phyloP scores from a whole-genome alignment of 768 basidiomycete genomes.

The Pleurotus sapidus region DNA sequence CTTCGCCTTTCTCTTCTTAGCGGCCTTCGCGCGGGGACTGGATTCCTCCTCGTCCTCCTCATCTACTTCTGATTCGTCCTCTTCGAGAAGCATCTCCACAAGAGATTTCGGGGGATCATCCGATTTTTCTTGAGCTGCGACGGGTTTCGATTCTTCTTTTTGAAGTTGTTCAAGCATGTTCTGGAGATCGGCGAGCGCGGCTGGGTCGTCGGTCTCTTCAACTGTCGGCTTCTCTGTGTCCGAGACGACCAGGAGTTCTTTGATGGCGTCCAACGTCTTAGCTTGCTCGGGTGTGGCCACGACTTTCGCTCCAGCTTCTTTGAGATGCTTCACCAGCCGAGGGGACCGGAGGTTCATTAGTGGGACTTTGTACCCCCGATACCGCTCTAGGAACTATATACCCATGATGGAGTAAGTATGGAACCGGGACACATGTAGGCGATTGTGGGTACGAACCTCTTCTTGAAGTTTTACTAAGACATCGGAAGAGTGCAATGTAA shows the following conservation, averaged over 20 bases:
- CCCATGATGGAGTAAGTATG: background rate
- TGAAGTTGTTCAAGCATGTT: slow-evolving; percentile 5
- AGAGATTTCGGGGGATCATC: slow-evolving; percentile 4
- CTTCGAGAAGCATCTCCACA: slow-evolving; percentile 4
- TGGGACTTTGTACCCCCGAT: slow-evolving; percentile 69
- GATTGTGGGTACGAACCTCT: slow-evolving; percentile 55
- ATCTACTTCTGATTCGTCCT: slow-evolving; percentile 3
- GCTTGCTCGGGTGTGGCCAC: slow-evolving; percentile 22
- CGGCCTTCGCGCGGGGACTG: slow-evolving; percentile 1
- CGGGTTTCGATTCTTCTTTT: background rate
- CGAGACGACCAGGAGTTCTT: slow-evolving; percentile 6
- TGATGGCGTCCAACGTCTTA: slow-evolving; percentile 3
- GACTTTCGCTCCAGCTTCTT: slow-evolving; percentile 42
- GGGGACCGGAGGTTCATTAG: slow-evolving; percentile 41
- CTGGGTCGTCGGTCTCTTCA: slow-evolving; percentile 20
- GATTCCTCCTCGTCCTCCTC: slow-evolving; percentile 13
- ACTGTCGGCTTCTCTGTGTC: slow-evolving; percentile 21
- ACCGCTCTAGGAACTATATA: slow-evolving; percentile 70
- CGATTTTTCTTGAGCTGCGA: background rate
- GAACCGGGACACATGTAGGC: slow-evolving; percentile 2
- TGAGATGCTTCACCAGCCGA: slow-evolving; percentile 36
- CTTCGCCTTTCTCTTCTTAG: slow-evolving; percentile 17
- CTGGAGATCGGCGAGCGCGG: background rate
- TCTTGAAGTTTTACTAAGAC: slow-evolving; percentile 67
- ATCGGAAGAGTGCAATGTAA: slow-evolving; percentile 86